A percentile compares a stretch with the other conserved stretches of the same genome.
phyloP scores from a whole-genome alignment of 805 yeast genomes.

The Metahyphopichia silvanorum region DNA sequence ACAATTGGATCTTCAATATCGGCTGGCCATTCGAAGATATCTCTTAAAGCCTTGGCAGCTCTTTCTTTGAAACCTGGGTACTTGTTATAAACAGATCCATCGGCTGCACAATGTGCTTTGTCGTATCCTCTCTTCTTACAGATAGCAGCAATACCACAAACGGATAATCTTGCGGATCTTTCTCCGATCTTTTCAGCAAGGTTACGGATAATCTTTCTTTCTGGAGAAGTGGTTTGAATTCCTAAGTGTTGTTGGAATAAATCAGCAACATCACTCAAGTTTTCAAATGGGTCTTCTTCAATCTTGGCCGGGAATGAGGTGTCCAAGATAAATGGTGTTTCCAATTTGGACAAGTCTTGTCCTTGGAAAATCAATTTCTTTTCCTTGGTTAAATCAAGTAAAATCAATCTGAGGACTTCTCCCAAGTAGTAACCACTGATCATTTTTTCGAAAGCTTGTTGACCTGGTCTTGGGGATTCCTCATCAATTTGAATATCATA shows the following conservation, averaged over 20 bases:
- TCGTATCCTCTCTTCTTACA: conserved; percentile 78
- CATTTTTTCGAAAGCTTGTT: conserved; percentile 96
- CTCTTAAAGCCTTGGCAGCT: conserved; percentile 84
- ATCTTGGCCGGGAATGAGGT: conserved; percentile 83
- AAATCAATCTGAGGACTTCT: conserved; percentile 77
- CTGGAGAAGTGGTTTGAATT: conserved; percentile 67
- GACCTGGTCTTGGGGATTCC: conserved; percentile 93
- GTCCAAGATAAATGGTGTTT: conserved; percentile 71
- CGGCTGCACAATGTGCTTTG: conserved; percentile 90
- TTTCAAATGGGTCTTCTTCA: conserved; percentile 87
- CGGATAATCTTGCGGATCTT: conserved; percentile 87
- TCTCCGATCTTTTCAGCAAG: conserved; percentile 86
- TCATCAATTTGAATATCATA: conserved; percentile 78
- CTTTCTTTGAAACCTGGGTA: conserved; percentile 90
- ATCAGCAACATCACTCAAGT: conserved; percentile 69
- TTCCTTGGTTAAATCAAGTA: conserved; percentile 66
- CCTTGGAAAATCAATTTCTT: conserved; percentile 61
- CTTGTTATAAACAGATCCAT: conserved; percentile 91
- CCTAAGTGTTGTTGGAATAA: conserved; percentile 58
- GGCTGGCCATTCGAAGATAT: conserved; percentile 83
- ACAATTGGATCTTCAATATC: conserved; percentile 72
- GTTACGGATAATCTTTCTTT: conserved; percentile 78
- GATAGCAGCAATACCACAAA: conserved; percentile 94
- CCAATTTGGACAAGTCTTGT: conserved; percentile 65
- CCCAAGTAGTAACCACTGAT: conserved; percentile 96